Base-by-base conservation (phyloP, 225 moss, liverwort and hornwort genomes). In the Straminergon stramineum region DNA sequence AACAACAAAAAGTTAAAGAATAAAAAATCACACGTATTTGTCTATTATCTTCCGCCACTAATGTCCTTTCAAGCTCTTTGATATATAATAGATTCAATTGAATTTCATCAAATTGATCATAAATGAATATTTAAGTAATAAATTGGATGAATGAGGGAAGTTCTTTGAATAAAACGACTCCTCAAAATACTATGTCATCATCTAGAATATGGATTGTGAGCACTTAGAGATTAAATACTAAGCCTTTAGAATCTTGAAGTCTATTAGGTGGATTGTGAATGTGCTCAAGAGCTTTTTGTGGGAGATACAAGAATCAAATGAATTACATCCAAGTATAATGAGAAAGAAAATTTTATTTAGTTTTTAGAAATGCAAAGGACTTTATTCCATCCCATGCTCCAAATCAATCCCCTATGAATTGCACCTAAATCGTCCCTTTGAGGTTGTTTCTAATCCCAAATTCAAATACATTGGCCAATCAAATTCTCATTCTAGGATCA, bases 341-440 rank as follows among this genome's bases (percentile, higher is more conserved):
- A 14, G 1, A 70, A 39, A 70, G 1, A 0, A n/a, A 69, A n/a
- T n/a, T 63, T 62, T 5, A 0, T 10, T 5, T 34, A 34, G 18
- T 66, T 10, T 18, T 18, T 0, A 34, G 0, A 3, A 1, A 34
- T 34, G 34, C 34, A 18, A 66, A 66, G n/a, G 22, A n/a, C n/a
- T 4, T 69, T 22, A 22, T n/a, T n/a, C 12, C n/a, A 69, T 69
- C 13, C n/a, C 1, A 22, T 13, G 2, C 22, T 69, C 7, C 22
- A 21, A 69, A 1, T 21, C 2, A 1, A 1, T 22, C 22, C 4
- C 6, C 7, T 68, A 2, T 21, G 21, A n/a, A n/a, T n/a, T n/a
- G 13, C 18, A 34, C 10, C 0, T 17, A 2, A 22, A 22, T 1
- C 2, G 1, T 69, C 7, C 2, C 12, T 21, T n/a, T n/a, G 17